Evolutionary conservation across 2,329 filamentous ascomycete genomes (phyloP), one percentile per base, ranked within the genome.

Genomic region (Chaetomiaceae sp.): DNA sequence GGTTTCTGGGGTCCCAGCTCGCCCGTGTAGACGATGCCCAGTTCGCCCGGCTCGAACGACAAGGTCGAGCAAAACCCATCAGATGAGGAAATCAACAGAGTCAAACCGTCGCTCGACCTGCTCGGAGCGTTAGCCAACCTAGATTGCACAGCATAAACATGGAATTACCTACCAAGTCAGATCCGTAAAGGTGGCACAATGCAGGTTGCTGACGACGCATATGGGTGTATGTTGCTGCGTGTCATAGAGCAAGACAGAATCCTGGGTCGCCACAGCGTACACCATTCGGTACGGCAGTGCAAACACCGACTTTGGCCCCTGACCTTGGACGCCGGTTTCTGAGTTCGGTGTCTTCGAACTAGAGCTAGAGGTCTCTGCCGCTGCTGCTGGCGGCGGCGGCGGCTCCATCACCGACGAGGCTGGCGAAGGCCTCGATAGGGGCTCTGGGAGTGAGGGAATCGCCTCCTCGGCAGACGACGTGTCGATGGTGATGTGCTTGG

Each of bases 161-260:
- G 6, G 6, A 39, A 10, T 25, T 33, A 70, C 84, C 68, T 81
- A 96, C 93, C 93, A 99, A 30, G 89, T 86, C 53, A 99, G 73
- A 66, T 99, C 93, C 0, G 93, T 99, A 65, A 99, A 99, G 0
- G 93, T 97, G 4, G 93, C 91, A 67, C 92, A 96, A 68, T 99
- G 93, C 58, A 99, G 72, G 64, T 99, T 99, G 78, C 90, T 97
- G 43, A 99, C 92, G 34, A 97, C 79, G 65, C 90, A 96, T 31
- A 99, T 75, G 3, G 93, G 93, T 7, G 89, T 95, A 63, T 91
- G 87, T 65, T 99, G 93, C 65, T 99, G 93, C 0, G 93, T 99
- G 68, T 99, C 93, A 65, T 99, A 99, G 19, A 99, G 78, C 38
- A 96, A 75, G 4, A 99, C 88, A 0, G 93, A 88, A 69, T 99